Percentiles rank a stretch among this genome's conserved stretches.
Evolutionary conservation across 2,329 filamentous ascomycete species (phyloP).

Genomic region (Byssothecium circinans): DNA sequence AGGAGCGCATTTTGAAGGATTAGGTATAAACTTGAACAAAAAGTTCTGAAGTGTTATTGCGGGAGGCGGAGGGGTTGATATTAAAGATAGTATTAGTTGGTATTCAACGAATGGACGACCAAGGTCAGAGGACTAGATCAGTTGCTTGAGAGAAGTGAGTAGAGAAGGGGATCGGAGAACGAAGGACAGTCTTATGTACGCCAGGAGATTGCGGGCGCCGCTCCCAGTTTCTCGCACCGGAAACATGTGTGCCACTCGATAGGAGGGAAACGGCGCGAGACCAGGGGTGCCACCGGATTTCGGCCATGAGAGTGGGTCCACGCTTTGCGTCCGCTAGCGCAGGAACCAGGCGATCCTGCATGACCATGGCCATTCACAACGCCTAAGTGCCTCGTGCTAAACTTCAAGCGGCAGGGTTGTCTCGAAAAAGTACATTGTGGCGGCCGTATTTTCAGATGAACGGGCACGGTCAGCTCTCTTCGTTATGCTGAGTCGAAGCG

Average conservation of each 20-base stretch:
- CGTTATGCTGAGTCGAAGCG: slow-evolving; percentile 27
- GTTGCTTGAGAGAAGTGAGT: slow-evolving; percentile 41
- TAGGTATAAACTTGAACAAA: slow-evolving; percentile 25
- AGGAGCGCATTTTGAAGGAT: slow-evolving; percentile 46
- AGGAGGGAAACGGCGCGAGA: slow-evolving; percentile 28
- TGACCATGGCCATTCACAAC: slow-evolving; percentile 27
- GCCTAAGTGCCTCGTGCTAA: slow-evolving; percentile 30
- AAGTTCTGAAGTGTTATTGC: slow-evolving; percentile 23
- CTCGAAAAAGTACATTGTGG: slow-evolving; percentile 24
- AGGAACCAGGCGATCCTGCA: slow-evolving; percentile 38
- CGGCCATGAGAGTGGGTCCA: slow-evolving; percentile 32
- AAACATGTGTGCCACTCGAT: slow-evolving; percentile 36
- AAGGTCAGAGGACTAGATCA: slow-evolving; percentile 42
- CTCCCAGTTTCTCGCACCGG: too few species aligned
- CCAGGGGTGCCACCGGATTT: slow-evolving; percentile 26
- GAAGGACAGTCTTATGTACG: slow-evolving; percentile 37
- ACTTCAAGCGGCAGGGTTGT: slow-evolving; percentile 29
- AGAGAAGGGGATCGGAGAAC: slow-evolving; percentile 24
- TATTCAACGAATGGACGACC: slow-evolving; percentile 47
- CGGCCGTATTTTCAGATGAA: slow-evolving; percentile 41
- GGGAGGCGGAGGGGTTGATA: slow-evolving; percentile 18
- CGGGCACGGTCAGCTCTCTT: slow-evolving; percentile 14
- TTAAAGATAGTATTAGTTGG: slow-evolving; percentile 45
- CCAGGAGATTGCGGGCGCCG: slow-evolving; percentile 41
- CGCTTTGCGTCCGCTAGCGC: slow-evolving; percentile 36